Evolutionary conservation across 78 protist genomes (phyloP).

Genomic region (Blattamonas nauphoetae): DNA sequence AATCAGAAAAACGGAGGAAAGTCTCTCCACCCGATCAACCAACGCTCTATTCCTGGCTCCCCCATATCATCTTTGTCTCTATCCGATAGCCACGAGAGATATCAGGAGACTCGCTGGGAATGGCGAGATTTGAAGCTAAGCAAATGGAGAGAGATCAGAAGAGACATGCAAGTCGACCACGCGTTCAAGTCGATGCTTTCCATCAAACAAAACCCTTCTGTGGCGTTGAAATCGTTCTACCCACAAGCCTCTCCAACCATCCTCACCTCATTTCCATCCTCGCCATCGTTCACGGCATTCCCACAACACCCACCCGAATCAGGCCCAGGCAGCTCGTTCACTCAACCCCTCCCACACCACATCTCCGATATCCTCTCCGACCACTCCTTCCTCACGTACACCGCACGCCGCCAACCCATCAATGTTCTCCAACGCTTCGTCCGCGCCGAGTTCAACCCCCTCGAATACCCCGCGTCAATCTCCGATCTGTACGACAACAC

Average conservation of each 20-base stretch:
- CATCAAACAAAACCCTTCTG: too few species aligned
- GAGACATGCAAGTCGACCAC: conserved; percentile 60
- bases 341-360: conserved; percentile 43
- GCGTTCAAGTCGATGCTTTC: background rate
- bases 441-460: conserved; percentile 55
- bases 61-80: too few species aligned
- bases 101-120: background rate
- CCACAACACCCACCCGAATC: background rate
- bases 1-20: too few species aligned
- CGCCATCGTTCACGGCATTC: too few species aligned
- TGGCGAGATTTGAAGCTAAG: conserved; percentile 51
- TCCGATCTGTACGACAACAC: conserved; percentile 50
- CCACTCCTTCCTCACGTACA: conserved; percentile 49
- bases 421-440: conserved; percentile 49
- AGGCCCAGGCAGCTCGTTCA: background rate
- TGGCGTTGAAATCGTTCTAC: too few species aligned
- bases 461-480: conserved; percentile 57
- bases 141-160: conserved; percentile 59
- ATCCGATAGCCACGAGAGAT: too few species aligned
- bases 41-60: too few species aligned
- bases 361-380: conserved; percentile 58
- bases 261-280: too few species aligned
- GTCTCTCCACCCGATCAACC: background rate
- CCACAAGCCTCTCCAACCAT: too few species aligned
- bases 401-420: conserved; percentile 63